Evolutionary conservation across 2,329 filamentous ascomycete species (phyloP), one percentile per base, ranked within the genome.

Genomic region (Aspergillus quadrilineatus): DNA sequence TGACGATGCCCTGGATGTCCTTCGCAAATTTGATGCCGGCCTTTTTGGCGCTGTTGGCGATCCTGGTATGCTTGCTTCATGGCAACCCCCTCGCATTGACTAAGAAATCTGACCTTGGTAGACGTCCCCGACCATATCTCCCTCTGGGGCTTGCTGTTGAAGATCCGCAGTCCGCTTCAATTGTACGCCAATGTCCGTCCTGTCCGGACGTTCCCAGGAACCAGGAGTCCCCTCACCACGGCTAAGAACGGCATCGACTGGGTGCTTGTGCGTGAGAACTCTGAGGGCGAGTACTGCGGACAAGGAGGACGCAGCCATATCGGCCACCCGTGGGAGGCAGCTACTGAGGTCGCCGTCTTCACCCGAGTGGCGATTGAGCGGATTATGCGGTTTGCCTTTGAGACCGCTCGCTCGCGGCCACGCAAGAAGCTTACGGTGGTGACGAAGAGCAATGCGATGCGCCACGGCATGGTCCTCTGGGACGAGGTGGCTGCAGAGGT

Each of bases 31-130:
- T 61, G 80, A 84, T 65, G 81, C 81, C 2, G 79, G 84, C 29
- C 77, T 85, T 54, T 86, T 86, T 60, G 83, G 84, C 9, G 81
- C 82, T 2, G 83, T 86, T 1, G 83, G 83, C 14, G 82, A 77
- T 65, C 82, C 82, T 51, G 76, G 79, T 80, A 73, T 30, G 67
- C 28, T 9, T 39, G 30, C 4, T 12, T 44, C 42, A 8, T 1
- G 1, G 3, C 34, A 2, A 2, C 15, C 46, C 48, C 57, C 50
- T 50, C 15, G 6, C 29, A 46, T 26, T 30, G 28, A 9, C 9
- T 2, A 7, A 1, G 12, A 7, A 4, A 9, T 7, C 47, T 56
- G 46, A 56, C 28, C 22, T 9, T n/a, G 9, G 5, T 55, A 77
- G 79, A 81, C 63, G 79, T 84, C 0, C 80, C 80, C 3, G 81